A percentile compares a stretch with the other conserved stretches of the same genome.
Evolutionary conservation across 1,284 basidiomycete species (phyloP).

Genomic region (Cutaneotrichosporon sp.): DNA sequence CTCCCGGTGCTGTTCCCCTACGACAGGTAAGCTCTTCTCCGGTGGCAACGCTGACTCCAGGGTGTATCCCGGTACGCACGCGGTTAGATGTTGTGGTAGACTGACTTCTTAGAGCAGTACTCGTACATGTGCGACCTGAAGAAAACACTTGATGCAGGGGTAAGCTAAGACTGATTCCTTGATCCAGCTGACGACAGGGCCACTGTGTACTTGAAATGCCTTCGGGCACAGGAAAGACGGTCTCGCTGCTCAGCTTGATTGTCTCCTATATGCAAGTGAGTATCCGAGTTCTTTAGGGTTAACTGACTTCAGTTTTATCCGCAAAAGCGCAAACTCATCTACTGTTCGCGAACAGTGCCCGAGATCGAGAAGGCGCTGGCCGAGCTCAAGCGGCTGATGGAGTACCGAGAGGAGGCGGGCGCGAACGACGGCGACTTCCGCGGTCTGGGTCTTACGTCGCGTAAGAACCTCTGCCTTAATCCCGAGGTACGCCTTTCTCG

Average conservation of each 20-base stretch:
- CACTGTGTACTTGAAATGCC: conserved; percentile 99
- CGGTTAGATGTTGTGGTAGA: no score
- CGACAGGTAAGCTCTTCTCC: conserved; percentile 53
- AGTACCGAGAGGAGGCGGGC: conserved; percentile 73
- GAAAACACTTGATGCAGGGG: conserved; percentile 84
- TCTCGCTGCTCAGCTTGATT: conserved; percentile 91
- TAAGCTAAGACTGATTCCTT: conserved; percentile 19
- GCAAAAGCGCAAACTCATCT: conserved; percentile 87
- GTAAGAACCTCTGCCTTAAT: conserved; percentile 95
- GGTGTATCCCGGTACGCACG: conserved; percentile 33
- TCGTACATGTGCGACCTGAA: conserved; percentile 99
- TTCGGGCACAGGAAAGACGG: conserved; percentile 98
- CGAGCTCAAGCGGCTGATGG: conserved; percentile 91
- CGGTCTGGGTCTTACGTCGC: conserved; percentile 86
- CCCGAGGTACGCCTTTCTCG: conserved; percentile 63
- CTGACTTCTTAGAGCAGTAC: conserved; percentile 72
- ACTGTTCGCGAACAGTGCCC: conserved; percentile 99
- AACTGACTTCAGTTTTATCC: conserved; percentile 68
- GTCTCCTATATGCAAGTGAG: conserved; percentile 93
- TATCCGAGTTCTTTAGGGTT: background rate
- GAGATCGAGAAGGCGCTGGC: conserved; percentile 98
- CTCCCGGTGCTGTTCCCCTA: conserved; percentile 86
- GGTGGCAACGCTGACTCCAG: conserved; percentile 18
- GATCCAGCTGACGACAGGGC: conserved; percentile 56
- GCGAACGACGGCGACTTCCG: conserved; percentile 77